These are phyloP conservation scores for Phytopythium mirpurense DNA, from an alignment of 352 stramenopile species.

Conservation along the genomic window DNA sequence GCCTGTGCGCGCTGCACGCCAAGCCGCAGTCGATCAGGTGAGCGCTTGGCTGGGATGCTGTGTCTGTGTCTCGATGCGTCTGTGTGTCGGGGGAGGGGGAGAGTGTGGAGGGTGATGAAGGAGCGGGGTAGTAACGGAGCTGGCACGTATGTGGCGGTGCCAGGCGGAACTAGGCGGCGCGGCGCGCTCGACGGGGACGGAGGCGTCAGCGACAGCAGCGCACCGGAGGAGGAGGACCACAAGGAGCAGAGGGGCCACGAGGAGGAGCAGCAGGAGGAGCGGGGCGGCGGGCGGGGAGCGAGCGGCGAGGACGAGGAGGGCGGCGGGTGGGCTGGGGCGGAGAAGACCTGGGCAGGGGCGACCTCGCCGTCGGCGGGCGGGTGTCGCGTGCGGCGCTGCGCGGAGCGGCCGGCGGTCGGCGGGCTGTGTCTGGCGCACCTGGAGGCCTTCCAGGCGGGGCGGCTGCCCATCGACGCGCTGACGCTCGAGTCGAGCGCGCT, in stretches of 20 bases:
- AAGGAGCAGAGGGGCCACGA: not conserved
- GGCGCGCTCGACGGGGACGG: not conserved
- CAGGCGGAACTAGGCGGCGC: conserved; percentile 6
- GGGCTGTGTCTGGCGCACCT: conserved; percentile 49
- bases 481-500: conserved; percentile 34
- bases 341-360: too few species aligned
- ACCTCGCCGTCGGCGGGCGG: conserved; percentile 11
- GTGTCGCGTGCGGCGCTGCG: conserved; percentile 44
- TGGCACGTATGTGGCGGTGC: not conserved
- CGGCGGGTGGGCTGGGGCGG: too few species aligned
- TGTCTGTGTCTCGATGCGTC: too few species aligned
- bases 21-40: conserved; percentile 13
- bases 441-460: conserved; percentile 36
- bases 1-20: conserved; percentile 45
- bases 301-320: conserved; percentile 14
- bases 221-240: not conserved
- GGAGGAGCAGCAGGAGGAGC: too few species aligned
- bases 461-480: conserved; percentile 57
- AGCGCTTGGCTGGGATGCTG: not conserved
- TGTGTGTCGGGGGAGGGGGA: too few species aligned
- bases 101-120: too few species aligned
- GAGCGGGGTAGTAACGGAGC: conserved; percentile 1
- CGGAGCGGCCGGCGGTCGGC: conserved; percentile 14
- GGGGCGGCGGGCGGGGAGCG: too few species aligned
- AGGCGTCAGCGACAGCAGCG: not conserved